These are phyloP conservation scores for Cicer cuneatum DNA, from an alignment of 306 rosid species.

Conservation along the genomic window DNA sequence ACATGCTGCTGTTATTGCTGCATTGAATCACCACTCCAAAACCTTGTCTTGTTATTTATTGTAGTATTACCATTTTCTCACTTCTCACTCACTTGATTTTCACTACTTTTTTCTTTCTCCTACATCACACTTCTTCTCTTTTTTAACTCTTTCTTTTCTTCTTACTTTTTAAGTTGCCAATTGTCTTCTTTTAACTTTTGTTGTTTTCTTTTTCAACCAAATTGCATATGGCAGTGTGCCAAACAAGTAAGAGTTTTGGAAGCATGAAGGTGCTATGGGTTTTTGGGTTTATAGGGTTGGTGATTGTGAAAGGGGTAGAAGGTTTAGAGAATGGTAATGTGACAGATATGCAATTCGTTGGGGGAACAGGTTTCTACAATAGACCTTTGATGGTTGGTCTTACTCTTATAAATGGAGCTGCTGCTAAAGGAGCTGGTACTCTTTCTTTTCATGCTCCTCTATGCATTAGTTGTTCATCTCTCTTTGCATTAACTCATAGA, in stretches of 20 bases:
- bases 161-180: conserved; percentile 14
- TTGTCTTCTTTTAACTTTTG: conserved; percentile 12
- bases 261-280: conserved; percentile 44
- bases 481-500: background rate
- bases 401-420: conserved; percentile 58
- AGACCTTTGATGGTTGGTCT: conserved; percentile 57
- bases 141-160: conserved; percentile 33
- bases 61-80: background rate
- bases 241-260: conserved; percentile 33
- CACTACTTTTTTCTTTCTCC: conserved; percentile 27
- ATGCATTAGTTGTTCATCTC: background rate
- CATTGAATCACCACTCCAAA: conserved; percentile 33
- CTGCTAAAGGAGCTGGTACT: conserved; percentile 67
- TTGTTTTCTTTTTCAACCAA: conserved; percentile 10
- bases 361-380: conserved; percentile 38
- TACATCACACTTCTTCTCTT: conserved; percentile 23
- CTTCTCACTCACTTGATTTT: conserved; percentile 12
- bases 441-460: conserved; percentile 15
- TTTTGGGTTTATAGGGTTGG: conserved; percentile 47
- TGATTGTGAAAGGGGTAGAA: conserved; percentile 43
- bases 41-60: conserved; percentile 17
- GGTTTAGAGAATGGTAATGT: conserved; percentile 50
- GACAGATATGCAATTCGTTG: conserved; percentile 49
- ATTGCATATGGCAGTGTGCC: conserved; percentile 43
- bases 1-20: conserved; percentile 34